phyloP scores from a whole-genome alignment of 1,284 basidiomycete genomes.

The Chalciporus sp. region DNA sequence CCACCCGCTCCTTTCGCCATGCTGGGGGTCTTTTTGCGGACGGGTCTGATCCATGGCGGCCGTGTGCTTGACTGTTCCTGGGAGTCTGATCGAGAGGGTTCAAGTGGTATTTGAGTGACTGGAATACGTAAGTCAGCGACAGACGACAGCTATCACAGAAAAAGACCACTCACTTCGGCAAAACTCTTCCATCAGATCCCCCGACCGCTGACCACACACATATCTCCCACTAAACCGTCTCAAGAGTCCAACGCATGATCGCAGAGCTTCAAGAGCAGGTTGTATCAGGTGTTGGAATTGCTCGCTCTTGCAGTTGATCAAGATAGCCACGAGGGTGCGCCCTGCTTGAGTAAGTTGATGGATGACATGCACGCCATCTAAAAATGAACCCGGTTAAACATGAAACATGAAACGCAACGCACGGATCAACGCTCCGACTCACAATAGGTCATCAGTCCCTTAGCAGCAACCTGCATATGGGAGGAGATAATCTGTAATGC shows the following conservation, averaged over 20 bases:
- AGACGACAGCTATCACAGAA: not conserved
- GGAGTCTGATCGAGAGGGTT: conserved; percentile 56
- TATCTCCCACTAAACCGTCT: conserved; percentile 80
- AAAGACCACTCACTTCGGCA: conserved; percentile 69
- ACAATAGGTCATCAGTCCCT: conserved; percentile 94
- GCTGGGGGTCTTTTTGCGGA: conserved; percentile 71
- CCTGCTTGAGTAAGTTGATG: conserved; percentile 93
- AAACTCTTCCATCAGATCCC: conserved; percentile 91
- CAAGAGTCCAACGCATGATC: conserved; percentile 82
- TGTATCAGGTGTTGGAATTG: conserved; percentile 72
- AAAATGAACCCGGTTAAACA: conserved; percentile 13
- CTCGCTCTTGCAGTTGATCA: conserved; percentile 78
- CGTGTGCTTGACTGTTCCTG: conserved; percentile 52
- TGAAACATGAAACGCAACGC: not conserved
- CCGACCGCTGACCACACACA: conserved; percentile 83
- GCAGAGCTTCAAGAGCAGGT: conserved; percentile 78
- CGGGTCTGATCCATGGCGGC: conserved; percentile 86
- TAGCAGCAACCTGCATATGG: conserved; percentile 81
- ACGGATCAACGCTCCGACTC: conserved; percentile 36
- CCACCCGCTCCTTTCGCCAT: conserved; percentile 32
- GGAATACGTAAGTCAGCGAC: conserved; percentile 20
- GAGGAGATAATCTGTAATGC: conserved; percentile 82
- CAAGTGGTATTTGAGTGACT: conserved; percentile 89
- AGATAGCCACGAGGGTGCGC: conserved; percentile 80
- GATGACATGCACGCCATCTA: conserved; percentile 91